These are phyloP conservation scores for Rhodotorula sp. DNA, from an alignment of 1,284 basidiomycete species.

Conservation along the genomic window DNA sequence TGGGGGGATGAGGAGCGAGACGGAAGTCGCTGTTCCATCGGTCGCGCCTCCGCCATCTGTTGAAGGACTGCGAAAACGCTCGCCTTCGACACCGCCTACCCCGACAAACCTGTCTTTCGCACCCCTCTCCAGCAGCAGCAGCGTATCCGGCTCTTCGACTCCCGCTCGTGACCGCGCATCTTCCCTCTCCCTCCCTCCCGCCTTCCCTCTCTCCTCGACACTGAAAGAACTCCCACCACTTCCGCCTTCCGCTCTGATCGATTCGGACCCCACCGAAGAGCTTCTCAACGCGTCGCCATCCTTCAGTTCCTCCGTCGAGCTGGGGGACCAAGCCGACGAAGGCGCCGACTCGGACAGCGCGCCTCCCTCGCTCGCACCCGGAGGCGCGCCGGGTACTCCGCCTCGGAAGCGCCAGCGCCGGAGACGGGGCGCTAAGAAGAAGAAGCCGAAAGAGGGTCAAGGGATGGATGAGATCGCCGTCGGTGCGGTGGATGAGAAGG, in stretches of 20 bases:
- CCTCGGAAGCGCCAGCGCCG: constrained; percentile 26
- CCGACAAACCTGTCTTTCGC: background rate
- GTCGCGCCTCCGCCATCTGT: background rate
- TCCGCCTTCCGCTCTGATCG: constrained; percentile 8
- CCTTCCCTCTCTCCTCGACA: constrained; percentile 1
- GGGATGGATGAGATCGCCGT: constrained; percentile 18
- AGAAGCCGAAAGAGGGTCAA: constrained; percentile 17
- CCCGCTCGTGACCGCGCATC: constrained; percentile 13
- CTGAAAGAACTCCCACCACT: constrained; percentile 35
- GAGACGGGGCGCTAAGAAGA: constrained; percentile 28
- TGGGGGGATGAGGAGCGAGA: background rate
- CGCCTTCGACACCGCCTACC: constrained; percentile 24
- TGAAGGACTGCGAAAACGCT: constrained; percentile 2
- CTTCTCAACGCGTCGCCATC: background rate
- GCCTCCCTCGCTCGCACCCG: background rate
- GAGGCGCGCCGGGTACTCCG: background rate
- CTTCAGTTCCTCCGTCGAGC: too few species aligned
- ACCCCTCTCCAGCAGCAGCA: background rate
- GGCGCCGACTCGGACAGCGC: constrained; percentile 16
- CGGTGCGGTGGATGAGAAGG: constrained; percentile 9
- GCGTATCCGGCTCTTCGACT: background rate
- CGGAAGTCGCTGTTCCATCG: background rate
- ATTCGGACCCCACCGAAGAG: background rate
- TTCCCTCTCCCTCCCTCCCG: constrained; percentile 11
- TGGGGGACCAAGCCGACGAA: background rate